phyloP scores from a whole-genome alignment of 192 early-diverging fungal genomes.

The Diversispora eburnea region DNA sequence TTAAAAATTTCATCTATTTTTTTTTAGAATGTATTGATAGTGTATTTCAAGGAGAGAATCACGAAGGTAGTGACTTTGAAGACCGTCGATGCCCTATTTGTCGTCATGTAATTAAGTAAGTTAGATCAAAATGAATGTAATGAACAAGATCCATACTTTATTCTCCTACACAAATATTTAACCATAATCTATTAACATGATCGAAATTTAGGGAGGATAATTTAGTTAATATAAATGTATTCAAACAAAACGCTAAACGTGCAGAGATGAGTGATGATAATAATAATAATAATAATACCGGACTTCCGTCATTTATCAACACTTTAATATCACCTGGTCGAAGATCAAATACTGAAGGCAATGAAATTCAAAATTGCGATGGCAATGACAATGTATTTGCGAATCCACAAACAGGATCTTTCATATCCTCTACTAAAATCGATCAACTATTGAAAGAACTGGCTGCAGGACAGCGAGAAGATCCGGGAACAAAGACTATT shows the following conservation, averaged over 20 bases:
- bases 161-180: no score
- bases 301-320: neutral
- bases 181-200: no score
- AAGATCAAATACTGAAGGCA: neutral
- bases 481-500: slow-evolving; percentile 56
- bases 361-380: neutral
- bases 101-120: neutral
- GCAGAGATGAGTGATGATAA: no score
- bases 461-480: slow-evolving; percentile 35
- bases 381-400: neutral
- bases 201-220: no score
- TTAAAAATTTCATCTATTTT: neutral
- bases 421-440: slow-evolving; percentile 39
- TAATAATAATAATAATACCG: no score
- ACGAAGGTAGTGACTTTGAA: neutral
- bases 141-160: no score
- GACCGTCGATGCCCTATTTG: neutral
- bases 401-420: neutral
- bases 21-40: neutral
- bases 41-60: neutral
- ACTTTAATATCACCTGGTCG: neutral
- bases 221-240: no score
- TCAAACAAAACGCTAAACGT: no score
- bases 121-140: neutral
- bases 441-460: slow-evolving; percentile 48